Percentiles rank a stretch among this genome's conserved stretches.
These are phyloP conservation scores for Physcomitrellopsis africana DNA, from an alignment of 225 moss, liverwort and hornwort species.

Conservation along the genomic window DNA sequence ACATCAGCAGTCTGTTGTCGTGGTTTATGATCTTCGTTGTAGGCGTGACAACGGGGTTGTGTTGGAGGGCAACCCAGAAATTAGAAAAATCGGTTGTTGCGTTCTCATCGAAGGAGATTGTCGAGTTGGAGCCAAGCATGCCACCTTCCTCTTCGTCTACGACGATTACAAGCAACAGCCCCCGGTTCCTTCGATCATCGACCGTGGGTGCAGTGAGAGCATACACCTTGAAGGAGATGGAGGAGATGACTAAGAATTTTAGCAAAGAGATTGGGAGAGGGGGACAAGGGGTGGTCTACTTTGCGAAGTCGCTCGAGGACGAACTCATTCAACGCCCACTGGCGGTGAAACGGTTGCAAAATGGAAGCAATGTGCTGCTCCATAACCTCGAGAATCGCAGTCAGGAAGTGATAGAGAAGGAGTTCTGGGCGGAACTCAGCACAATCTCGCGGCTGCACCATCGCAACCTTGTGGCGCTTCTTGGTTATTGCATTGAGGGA, in stretches of 20 bases:
- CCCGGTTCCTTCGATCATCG: slow-evolving; percentile 37
- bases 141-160: slow-evolving; percentile 35
- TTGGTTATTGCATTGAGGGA: slow-evolving; percentile 51
- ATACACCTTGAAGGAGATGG: slow-evolving; percentile 44
- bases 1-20: slow-evolving; percentile 35
- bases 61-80: slow-evolving; percentile 41
- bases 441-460: slow-evolving; percentile 59
- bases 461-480: slow-evolving; percentile 56
- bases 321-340: slow-evolving; percentile 38
- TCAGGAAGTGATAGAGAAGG: slow-evolving; percentile 50
- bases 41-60: slow-evolving; percentile 45
- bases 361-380: slow-evolving; percentile 41
- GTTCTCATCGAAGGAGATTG: slow-evolving; percentile 32
- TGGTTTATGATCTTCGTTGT: slow-evolving; percentile 50
- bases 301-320: slow-evolving; percentile 36
- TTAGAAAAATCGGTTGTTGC: slow-evolving; percentile 7
- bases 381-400: slow-evolving; percentile 41
- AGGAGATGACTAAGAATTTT: slow-evolving; percentile 46
- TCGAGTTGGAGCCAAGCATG: slow-evolving; percentile 13
- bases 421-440: slow-evolving; percentile 58
- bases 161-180: slow-evolving; percentile 35
- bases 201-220: slow-evolving; percentile 52
- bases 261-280: slow-evolving; percentile 55
- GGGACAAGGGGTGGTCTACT: slow-evolving; percentile 59
- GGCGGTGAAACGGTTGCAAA: slow-evolving; percentile 54